Base-by-base conservation (phyloP, 768 basidiomycete genomes). In the Mycena metata region DNA sequence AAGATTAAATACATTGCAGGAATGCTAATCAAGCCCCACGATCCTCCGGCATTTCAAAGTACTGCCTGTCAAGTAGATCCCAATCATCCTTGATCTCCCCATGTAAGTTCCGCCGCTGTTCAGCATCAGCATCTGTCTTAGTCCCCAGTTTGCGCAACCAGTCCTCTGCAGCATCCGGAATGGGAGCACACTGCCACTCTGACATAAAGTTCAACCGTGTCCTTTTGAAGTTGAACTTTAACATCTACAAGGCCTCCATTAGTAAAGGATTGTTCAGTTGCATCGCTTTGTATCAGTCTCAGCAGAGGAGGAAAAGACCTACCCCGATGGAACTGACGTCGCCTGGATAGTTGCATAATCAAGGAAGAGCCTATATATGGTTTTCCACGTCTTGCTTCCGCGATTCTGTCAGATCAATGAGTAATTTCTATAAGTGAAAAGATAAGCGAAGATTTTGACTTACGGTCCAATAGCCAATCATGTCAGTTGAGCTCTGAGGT, bases 141-240 rank as follows among this genome's bases (percentile, higher is more conserved):
- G 47, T 49, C 47, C 47, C 51, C 51, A 52, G 51, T 33, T 30
- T 52, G 26, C 26, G 51, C 15, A 52, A 36, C 51, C 51, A 52
- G 51, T 52, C 51, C 33, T 52, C 51, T 33, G 30, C 51, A 52
- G 26, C 51, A 52, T 52, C 19, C 16, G 26, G 7, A 52, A 17
- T 36, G 19, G 26, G 51, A 36, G 33, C 51, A 52, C 30, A 33
- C 51, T 52, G 26, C 51, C 51, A 52, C 30, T 52, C 51, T 33
- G 51, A 52, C 51, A 52, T 52, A 52, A 52, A 52, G 15, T 23
- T n/a, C 47, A 49, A 23, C 24, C 15, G 47, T 49, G 15, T 49
- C n/a, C 24, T 5, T 21, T 21, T 21, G 24, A 49, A 49, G 21
- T 49, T 49, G 19, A 23, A 49, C 47, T 52, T 52, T 4, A 52